Evolutionary conservation across 202 grass and related monocot genomes (phyloP), one percentile per base, ranked within the genome.

Genomic region (Alloteropsis angusta): DNA sequence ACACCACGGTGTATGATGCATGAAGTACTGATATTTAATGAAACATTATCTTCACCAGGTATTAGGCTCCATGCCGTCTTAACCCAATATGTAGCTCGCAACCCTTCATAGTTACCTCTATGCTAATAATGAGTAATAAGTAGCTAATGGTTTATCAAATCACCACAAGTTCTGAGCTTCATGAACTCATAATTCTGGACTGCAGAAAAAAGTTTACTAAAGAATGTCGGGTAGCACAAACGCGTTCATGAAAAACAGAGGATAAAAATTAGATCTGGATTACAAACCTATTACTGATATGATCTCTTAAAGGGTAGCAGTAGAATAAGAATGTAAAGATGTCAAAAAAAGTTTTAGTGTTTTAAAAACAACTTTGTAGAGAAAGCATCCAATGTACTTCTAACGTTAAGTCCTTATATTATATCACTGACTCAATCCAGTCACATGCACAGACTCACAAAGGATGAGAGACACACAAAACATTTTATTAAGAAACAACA

Each of bases 101-200:
- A 39, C 19, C 22, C 43, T 82, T 63, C 45, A 35, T 4, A 5
- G 12, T 78, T 53, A 53, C 32, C 53, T 67, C 54, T 74, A 61
- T 70, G 37, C 55, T 57, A 42, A 82, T n/a, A 34, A 52, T 26
- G 54, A 81, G 37, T 26, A 75, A 64, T 81, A 83, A 35, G 22
- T 73, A 67, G 22, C 34, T 16, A 76, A 70, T 77, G 23, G 71
- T 80, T 48, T 76, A 88, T 76, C 64, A 59, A 59, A 71, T 75
- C 45, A 55, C 21, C 19, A 10, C 38, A 87, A 75, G 54, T 63
- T 42, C 1, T 39, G 35, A 74, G 57, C 21, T 74, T 35, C 48
- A 62, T 55, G 45, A 80, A 68, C n/a, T 79, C 30, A 48, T 55
- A 63, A 76, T 76, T 60, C 6, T 77, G 57, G 42, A 53, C 15